Evolutionary conservation across 2,329 filamentous ascomycete genomes (phyloP).

Genomic region (Alternaria triticina): DNA sequence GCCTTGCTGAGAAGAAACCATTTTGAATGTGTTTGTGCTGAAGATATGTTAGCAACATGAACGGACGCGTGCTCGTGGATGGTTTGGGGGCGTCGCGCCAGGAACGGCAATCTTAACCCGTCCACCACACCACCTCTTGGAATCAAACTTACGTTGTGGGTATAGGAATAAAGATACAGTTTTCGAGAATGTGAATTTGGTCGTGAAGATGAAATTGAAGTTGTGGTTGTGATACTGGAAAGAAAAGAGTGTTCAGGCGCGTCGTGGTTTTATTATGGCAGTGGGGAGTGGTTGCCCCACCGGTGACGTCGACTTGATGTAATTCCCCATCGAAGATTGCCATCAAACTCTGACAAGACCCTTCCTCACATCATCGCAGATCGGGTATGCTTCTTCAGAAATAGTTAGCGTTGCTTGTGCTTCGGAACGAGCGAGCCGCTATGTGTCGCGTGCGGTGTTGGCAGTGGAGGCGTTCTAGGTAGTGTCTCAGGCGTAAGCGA

Average conservation of each 20-base stretch:
- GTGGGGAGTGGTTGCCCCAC: conserved; percentile 15
- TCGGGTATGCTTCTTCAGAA: conserved; percentile 11
- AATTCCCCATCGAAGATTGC: conserved; percentile 15
- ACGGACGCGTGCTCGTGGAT: neutral
- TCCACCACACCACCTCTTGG: neutral
- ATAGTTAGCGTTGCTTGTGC: conserved; percentile 11
- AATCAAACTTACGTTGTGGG: conserved; percentile 13
- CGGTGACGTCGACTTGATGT: conserved; percentile 24
- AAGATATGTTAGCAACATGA: neutral
- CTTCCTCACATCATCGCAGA: conserved; percentile 6
- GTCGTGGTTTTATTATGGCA: conserved; percentile 20
- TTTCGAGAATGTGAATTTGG: neutral
- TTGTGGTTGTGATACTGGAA: conserved; percentile 4
- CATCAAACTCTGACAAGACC: conserved; percentile 3
- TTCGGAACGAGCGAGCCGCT: conserved; percentile 9
- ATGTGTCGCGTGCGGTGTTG: conserved; percentile 9
- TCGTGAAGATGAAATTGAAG: conserved; percentile 3
- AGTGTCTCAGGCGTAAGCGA: neutral
- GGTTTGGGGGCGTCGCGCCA: neutral
- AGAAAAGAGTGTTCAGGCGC: neutral
- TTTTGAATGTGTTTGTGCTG: conserved; percentile 16
- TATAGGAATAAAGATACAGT: conserved; percentile 3
- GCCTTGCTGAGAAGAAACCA: conserved; percentile 37
- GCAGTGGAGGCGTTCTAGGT: neutral
- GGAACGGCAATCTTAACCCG: neutral